These are phyloP conservation scores for Silene uniflora DNA, from an alignment of 148 eudicot genomes.

Conservation along the genomic window DNA sequence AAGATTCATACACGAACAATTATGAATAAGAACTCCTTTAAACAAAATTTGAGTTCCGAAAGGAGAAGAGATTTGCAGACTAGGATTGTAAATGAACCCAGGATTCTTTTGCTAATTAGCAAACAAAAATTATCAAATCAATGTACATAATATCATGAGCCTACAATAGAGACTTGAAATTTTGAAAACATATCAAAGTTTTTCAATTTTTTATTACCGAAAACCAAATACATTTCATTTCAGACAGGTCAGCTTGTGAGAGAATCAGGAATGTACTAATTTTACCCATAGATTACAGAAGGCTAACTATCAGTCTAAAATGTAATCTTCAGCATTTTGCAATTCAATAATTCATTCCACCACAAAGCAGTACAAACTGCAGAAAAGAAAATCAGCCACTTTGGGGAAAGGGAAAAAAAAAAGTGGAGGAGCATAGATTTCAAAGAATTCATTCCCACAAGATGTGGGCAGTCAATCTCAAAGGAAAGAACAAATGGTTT, in stretches of 20 bases:
- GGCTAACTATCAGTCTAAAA: background rate
- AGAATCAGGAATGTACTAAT: background rate
- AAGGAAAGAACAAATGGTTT: background rate
- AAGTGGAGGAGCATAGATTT: background rate
- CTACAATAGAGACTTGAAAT: background rate
- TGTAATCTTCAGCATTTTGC: background rate
- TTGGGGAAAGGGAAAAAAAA: background rate
- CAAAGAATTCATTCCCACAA: background rate
- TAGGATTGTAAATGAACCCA: background rate
- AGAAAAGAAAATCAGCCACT: conserved; percentile 1
- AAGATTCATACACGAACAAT: background rate
- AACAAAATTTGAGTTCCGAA: background rate
- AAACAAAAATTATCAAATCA: background rate
- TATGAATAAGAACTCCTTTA: background rate
- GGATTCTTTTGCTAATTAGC: background rate
- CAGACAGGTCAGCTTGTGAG: background rate
- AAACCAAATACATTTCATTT: background rate
- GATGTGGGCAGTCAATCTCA: background rate
- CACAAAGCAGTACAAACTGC: background rate
- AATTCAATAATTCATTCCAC: background rate
- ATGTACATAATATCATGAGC: background rate
- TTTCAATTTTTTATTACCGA: background rate
- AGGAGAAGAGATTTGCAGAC: background rate
- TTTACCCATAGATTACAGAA: background rate
- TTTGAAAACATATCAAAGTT: background rate